Evolutionary conservation across 495 filamentous ascomycete genomes (phyloP), one percentile per base, ranked within the genome.

Genomic region (Articulospora tetracladia): DNA sequence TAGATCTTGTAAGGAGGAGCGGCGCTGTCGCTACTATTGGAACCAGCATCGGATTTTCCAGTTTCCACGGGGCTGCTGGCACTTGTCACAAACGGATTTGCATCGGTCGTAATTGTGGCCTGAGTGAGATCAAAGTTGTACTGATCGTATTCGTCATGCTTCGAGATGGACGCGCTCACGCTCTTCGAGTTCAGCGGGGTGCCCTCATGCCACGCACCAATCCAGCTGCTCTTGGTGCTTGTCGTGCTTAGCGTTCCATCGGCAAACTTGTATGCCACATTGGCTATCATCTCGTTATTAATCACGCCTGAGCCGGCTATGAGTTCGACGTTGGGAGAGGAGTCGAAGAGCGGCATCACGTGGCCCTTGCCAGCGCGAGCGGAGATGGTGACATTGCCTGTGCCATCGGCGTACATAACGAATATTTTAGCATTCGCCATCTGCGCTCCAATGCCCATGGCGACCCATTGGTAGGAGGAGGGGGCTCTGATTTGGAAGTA

Each of bases 381-480:
- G n/a, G 86, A 89, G 51, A 90, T 58, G 0, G 88, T 92, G 64
- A 90, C 76, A 62, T 87, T 83, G 19, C 79, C 81, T 4, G 62
- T 60, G 2, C 83, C 81, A 60, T 83, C 68, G 20, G 82, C 70
- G 69, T 90, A 91, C 61, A 88, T 78, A 26, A 91, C 69, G 61
- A 90, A 90, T 26, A 92, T 87, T 61, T 83, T 84, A n/a, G 88
- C 73, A 19, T 79, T 83, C 1, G 69, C 65, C 88, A 92, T 92
- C 28, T 64, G 62, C 0, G 57, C 61, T 15, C 88, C 88, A 44
- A 86, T 84, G 7, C 86, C 88, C 8, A 89, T 69, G 1, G 76
- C 84, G 23, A 87, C 79, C 87, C 88, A 92, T 67, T 78, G 69
- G 62, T 82, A 76, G 0, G 73, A 72, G 0, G 75, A 71, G 0